Conservation (phyloP, 352 stramenopile species). For the Globisporangium mamillatum region DNA sequence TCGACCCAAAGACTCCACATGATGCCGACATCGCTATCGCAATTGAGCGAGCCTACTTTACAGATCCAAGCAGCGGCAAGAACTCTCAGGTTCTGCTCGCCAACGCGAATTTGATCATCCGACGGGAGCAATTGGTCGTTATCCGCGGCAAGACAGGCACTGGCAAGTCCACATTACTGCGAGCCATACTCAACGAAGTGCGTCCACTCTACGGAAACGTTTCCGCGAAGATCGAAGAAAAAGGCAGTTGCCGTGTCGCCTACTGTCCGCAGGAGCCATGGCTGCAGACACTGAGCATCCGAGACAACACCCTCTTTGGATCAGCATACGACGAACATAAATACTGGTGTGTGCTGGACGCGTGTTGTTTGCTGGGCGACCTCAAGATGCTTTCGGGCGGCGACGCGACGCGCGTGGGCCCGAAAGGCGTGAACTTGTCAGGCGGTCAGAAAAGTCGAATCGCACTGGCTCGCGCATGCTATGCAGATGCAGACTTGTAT, state of each 20-base stretch:
- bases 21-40: background rate
- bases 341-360: slow-evolving; percentile 36
- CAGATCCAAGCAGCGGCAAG: background rate
- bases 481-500: slow-evolving; percentile 50
- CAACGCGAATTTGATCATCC: slow-evolving; percentile 9
- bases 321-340: slow-evolving; percentile 48
- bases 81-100: slow-evolving; percentile 1
- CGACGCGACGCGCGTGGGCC: slow-evolving; percentile 39
- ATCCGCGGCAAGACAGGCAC: slow-evolving; percentile 14
- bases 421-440: slow-evolving; percentile 53
- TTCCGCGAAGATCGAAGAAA: background rate
- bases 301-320: slow-evolving; percentile 88
- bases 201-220: slow-evolving; percentile 9
- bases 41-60: background rate
- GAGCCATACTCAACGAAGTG: slow-evolving; percentile 9
- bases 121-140: slow-evolving; percentile 7
- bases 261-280: slow-evolving; percentile 64
- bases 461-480: slow-evolving; percentile 47
- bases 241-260: slow-evolving; percentile 7
- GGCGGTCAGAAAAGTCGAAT: slow-evolving; percentile 54
- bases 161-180: slow-evolving; percentile 21
- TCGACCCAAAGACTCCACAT: background rate
- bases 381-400: slow-evolving; percentile 45
- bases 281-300: slow-evolving; percentile 75
- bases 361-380: slow-evolving; percentile 23